Evolutionary conservation across 352 stramenopile genomes (phyloP), one percentile per base, ranked within the genome.

Genomic region (Phytophthora syringae): DNA sequence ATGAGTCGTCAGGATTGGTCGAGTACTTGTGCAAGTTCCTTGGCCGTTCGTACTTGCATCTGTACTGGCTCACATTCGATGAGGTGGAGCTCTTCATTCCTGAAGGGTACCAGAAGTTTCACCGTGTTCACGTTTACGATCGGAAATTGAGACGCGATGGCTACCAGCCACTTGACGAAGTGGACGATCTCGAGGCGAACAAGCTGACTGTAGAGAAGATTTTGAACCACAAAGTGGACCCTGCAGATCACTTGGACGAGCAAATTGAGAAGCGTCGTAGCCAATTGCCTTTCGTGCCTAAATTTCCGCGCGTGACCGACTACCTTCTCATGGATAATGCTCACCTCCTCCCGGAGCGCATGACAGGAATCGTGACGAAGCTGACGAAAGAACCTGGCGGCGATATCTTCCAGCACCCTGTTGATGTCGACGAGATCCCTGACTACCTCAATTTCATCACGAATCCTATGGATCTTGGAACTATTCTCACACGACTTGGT

Each of bases 21-120:
- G 88, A 97, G 64, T 97, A 96, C 42, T 58, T 95, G 69, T 92
- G 83, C 80, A 97, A 97, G 58, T 96, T 96, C 49, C 70, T 90
- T 12, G 84, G 86, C 10, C 84, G 89, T 4, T 97, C 90, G 34
- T 96, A 95, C 52, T 72, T 97, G 64, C 90, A 97, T 51, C 58
- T 95, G 44, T 94, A 86, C 52, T 97, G 90, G 90, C 82, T 96
- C 27, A 93, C 85, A 52, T 96, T 95, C 58, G 79, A 88, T 28
- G 90, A 96, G 51, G 27, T 97, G 40, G 82, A 97, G 61, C 55
- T 94, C 16, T 95, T 95, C 65, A 86, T 94, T 39, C 78, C 85
- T 1, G 83, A 92, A 42, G 89, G 86, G 11, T 94, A 95, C 58
- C 88, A 93, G 42, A 95, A 95, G 52, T 83, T 92, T 22, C 80